phyloP scores from a whole-genome alignment of 768 basidiomycete species.

The Hydnomerulius pinastri region DNA sequence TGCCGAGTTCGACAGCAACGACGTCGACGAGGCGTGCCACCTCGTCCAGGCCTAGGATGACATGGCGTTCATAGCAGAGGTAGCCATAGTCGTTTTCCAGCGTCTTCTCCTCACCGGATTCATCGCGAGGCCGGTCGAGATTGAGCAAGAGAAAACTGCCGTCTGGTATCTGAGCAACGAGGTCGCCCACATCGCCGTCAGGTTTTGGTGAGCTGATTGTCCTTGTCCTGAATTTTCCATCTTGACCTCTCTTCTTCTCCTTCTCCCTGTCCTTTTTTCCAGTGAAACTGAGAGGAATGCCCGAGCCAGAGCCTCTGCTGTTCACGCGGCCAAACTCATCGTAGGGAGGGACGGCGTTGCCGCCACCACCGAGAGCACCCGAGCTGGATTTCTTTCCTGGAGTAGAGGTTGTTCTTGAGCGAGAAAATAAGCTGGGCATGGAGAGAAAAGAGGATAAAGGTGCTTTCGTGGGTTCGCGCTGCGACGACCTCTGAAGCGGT shows the following conservation, averaged over 20 bases:
- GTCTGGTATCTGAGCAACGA: slow-evolving; percentile 45
- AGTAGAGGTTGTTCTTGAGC: slow-evolving; percentile 63
- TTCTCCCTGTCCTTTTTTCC: slow-evolving; percentile 53
- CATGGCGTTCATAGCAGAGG: slow-evolving; percentile 69
- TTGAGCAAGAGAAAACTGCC: slow-evolving; percentile 55
- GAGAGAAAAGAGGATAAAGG: slow-evolving; percentile 21
- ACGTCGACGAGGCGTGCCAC: slow-evolving; percentile 71
- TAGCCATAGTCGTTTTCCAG: slow-evolving; percentile 66
- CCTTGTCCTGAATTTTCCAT: slow-evolving; percentile 38
- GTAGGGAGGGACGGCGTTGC: slow-evolving; percentile 25
- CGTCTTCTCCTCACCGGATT: slow-evolving; percentile 39
- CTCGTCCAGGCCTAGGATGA: slow-evolving; percentile 75
- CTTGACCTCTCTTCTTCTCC: slow-evolving; percentile 44
- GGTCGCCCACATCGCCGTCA: slow-evolving; percentile 34
- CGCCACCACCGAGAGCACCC: slow-evolving; percentile 4
- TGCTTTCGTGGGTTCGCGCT: slow-evolving; percentile 8
- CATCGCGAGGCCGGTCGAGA: slow-evolving; percentile 48
- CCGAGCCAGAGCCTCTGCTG: slow-evolving; percentile 43
- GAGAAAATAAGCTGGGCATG: slow-evolving; percentile 79
- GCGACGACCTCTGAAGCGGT: slow-evolving; percentile 22
- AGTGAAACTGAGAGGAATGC: slow-evolving; percentile 13
- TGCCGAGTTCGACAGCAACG: slow-evolving; percentile 67
- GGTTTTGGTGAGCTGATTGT: slow-evolving; percentile 42
- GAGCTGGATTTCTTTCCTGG: slow-evolving; percentile 43
- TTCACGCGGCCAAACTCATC: slow-evolving; percentile 71